These are phyloP conservation scores for Eucalyptus sp. DNA, from an alignment of 345 rosid species.

Conservation along the genomic window DNA sequence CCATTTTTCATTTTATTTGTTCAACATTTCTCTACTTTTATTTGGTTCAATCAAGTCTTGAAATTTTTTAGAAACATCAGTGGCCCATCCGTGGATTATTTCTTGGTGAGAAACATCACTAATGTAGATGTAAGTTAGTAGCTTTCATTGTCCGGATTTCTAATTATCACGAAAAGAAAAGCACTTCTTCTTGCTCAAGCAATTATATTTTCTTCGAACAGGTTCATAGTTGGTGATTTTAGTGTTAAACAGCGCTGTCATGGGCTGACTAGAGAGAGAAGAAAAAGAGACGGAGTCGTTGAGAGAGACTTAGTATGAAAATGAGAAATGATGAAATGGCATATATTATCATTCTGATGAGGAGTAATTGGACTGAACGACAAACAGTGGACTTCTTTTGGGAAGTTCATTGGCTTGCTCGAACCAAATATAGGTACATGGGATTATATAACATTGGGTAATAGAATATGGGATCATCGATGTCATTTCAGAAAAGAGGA, in stretches of 20 bases:
- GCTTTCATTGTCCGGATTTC: background rate
- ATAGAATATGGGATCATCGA: background rate
- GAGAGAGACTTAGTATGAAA: fast-evolving
- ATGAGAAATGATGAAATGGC: background rate
- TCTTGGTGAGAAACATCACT: background rate
- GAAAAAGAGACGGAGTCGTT: background rate
- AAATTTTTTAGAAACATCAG: background rate
- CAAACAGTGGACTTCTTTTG: background rate
- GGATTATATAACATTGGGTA: background rate
- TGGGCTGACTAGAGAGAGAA: background rate
- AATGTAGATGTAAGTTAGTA: background rate
- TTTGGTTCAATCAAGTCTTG: background rate
- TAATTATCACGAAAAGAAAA: background rate
- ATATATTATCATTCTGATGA: background rate
- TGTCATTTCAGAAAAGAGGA: background rate
- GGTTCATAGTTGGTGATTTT: background rate
- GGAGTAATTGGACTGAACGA: background rate
- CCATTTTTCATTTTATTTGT: background rate
- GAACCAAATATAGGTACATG: background rate
- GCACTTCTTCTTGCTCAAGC: background rate
- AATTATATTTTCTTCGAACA: background rate
- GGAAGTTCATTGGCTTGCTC: background rate
- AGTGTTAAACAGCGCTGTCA: background rate
- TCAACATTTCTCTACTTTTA: background rate
- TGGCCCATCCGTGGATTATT: background rate